Evolutionary conservation across 2,329 filamentous ascomycete genomes (phyloP).

Genomic region (Chrysoporthe austroafricana): DNA sequence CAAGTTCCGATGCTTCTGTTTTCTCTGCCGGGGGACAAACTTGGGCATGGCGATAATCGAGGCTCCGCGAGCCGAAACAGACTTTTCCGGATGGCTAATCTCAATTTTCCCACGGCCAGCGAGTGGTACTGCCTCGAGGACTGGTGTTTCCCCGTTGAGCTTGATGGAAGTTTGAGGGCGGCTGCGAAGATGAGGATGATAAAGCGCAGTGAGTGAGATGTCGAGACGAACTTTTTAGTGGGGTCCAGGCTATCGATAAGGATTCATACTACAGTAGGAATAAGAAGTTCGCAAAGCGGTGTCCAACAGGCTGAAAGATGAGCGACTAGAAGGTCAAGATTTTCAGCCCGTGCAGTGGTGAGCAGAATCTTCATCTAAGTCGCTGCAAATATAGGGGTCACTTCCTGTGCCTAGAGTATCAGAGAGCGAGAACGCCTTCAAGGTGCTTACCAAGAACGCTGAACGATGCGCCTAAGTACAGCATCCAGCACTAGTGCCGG

Average conservation of each 20-base stretch:
- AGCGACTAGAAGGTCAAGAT: neutral
- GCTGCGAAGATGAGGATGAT: neutral
- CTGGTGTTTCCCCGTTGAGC: neutral
- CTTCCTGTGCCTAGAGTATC: neutral
- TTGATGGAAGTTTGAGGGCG: neutral
- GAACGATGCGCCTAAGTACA: neutral
- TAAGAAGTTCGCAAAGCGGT: neutral
- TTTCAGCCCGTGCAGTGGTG: neutral
- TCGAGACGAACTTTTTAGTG: conserved; percentile 25
- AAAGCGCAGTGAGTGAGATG: conserved; percentile 16
- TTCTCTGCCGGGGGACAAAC: conserved; percentile 67
- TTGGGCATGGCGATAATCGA: conserved; percentile 48
- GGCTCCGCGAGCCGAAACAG: neutral
- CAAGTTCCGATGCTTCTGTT: conserved; percentile 72
- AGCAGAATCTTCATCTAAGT: too few relatives aligned
- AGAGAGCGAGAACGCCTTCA: neutral
- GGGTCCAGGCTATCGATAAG: conserved; percentile 16
- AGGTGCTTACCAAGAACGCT: neutral
- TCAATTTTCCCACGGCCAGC: neutral
- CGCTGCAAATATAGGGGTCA: neutral
- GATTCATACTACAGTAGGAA: neutral
- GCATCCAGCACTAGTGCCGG: neutral
- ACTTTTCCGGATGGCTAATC: neutral
- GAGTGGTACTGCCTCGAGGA: neutral
- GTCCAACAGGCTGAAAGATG: neutral